Evolutionary conservation across 768 basidiomycete species (phyloP), one percentile per base, ranked within the genome.

Genomic region (Asterophora lycoperdoides): DNA sequence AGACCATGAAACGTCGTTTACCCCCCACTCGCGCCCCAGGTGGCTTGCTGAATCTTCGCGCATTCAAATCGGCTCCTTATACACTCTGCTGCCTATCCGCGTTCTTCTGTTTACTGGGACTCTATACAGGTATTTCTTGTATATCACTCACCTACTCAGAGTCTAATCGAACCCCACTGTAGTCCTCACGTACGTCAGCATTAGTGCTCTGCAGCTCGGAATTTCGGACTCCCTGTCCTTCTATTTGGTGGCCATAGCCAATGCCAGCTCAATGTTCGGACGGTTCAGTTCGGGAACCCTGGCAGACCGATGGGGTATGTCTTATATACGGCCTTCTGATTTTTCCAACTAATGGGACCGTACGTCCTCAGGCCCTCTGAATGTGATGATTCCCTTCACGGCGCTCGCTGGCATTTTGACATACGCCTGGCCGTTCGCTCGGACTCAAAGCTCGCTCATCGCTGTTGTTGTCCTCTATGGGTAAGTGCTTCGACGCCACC

Each of bases 121-220:
- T 89, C 9, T 89, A 87, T 58, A 86, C 84, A 0, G 65, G 84
- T 77, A 39, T 41, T 69, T 61, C 1, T 9, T 2, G 45, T 32
- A 23, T 23, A 23, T 23, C 6, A 23, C 23, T 23, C 43, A 20
- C 17, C 55, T 3, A 5, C 44, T 34, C 17, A 19, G 15, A 65
- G 60, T 72, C 30, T 66, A 71, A 3, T 59, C 51, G 58, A 19
- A 48, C 65, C 68, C 1, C 66, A 34, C 68, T n/a, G 33, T 7
- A 84, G 83, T 81, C n/a, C 61, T 88, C 42, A 87, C 80, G 0
- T 89, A 86, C 55, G 75, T 86, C 47, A 76, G 80, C 41, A 68
- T 80, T 41, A 82, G 78, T 60, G 82, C 83, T 2, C 62, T 68
- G 0, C 59, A 64, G 9, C 64, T 73, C 6, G 82, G 83, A 1